A percentile compares a stretch with the other conserved stretches of the same genome.
Conservation (phyloP, 2,329 filamentous ascomycete species). For the Penicillium sp. region DNA sequence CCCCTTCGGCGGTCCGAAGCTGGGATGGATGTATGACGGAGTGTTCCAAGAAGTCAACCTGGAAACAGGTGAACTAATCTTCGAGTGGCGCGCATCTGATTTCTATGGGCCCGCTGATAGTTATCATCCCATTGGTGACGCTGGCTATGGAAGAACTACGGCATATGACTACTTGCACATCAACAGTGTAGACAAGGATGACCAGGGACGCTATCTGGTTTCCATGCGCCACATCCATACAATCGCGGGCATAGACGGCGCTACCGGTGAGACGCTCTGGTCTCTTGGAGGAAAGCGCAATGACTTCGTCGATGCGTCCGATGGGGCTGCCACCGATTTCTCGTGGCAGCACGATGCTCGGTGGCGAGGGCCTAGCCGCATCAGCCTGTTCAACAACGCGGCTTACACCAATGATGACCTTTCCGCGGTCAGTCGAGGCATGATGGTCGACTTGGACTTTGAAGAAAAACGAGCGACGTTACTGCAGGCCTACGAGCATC, state of each 20-base stretch:
- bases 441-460: conserved; percentile 19
- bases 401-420: conserved; percentile 19
- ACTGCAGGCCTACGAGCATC: conserved; percentile 17
- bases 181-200: conserved; percentile 55
- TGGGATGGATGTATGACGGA: conserved; percentile 45
- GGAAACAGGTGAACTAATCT: conserved; percentile 44
- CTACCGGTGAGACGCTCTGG: conserved; percentile 28
- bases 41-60: conserved; percentile 51
- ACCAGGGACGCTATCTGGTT: conserved; percentile 45
- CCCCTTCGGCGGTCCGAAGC: conserved; percentile 38
- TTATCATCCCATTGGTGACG: conserved; percentile 16
- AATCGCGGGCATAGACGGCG: conserved; percentile 45
- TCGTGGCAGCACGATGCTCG: conserved; percentile 35
- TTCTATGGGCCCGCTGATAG: conserved; percentile 36
- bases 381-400: conserved; percentile 32
- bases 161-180: conserved; percentile 59
- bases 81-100: conserved; percentile 49
- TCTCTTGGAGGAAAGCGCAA: conserved; percentile 33
- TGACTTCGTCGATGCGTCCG: conserved; percentile 28
- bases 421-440: conserved; percentile 18
- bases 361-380: conserved; percentile 23
- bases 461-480: conserved; percentile 10
- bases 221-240: conserved; percentile 42
- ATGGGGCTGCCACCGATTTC: conserved; percentile 24
- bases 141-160: conserved; percentile 18